Evolutionary conservation across 2,329 filamentous ascomycete species (phyloP).

Genomic region (Ophiostoma montium): DNA sequence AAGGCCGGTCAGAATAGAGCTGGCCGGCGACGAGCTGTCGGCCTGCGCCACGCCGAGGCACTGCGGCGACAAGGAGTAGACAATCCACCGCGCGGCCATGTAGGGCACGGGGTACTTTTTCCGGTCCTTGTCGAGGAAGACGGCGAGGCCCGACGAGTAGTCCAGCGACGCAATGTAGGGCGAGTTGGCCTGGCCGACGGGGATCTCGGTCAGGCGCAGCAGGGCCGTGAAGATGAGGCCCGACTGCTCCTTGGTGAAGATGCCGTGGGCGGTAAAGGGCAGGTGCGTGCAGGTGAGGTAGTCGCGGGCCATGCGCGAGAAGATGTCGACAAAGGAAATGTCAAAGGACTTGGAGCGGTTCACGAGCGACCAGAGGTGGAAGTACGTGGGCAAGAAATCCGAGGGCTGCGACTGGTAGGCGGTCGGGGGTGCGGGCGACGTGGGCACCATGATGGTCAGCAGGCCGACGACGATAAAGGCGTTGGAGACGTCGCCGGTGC

Average conservation of each 20-base stretch:
- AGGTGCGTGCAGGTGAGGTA: constrained; percentile 62
- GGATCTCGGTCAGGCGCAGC: constrained; percentile 80
- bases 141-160: constrained; percentile 64
- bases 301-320: constrained; percentile 78
- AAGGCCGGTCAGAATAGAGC: constrained; percentile 69
- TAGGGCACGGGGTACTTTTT: constrained; percentile 88
- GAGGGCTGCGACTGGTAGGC: constrained; percentile 69
- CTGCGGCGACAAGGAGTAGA: constrained; percentile 79
- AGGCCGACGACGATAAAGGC: constrained; percentile 86
- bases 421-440: constrained; percentile 57
- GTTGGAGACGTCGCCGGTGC: constrained; percentile 79
- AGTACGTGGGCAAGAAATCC: constrained; percentile 82
- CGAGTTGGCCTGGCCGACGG: constrained; percentile 88
- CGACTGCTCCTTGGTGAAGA: constrained; percentile 86
- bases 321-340: constrained; percentile 73
- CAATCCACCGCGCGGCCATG: constrained; percentile 82
- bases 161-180: constrained; percentile 76
- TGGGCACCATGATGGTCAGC: constrained; percentile 79
- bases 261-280: constrained; percentile 71
- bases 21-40: constrained; percentile 25
- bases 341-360: constrained; percentile 82
- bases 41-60: constrained; percentile 45
- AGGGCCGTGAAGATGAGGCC: constrained; percentile 87
- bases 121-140: constrained; percentile 81
- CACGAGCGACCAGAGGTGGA: constrained; percentile 91